A percentile compares a stretch with the other conserved stretches of the same genome.
These are phyloP conservation scores for Pseudomonodictys pantanalensis DNA, from an alignment of 495 filamentous ascomycete genomes.

Conservation along the genomic window DNA sequence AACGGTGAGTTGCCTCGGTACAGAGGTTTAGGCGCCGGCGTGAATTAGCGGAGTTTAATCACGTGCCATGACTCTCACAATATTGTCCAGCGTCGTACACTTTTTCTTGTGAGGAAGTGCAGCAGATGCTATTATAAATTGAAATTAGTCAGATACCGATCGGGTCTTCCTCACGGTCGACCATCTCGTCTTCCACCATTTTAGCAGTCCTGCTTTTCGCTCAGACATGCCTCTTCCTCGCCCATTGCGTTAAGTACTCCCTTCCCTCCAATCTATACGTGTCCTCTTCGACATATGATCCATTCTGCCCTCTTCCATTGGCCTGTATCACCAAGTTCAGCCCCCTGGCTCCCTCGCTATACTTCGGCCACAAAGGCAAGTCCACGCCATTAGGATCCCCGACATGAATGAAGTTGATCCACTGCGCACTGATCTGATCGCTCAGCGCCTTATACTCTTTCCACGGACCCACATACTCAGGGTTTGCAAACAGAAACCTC, in stretches of 20 bases:
- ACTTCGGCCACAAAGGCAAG: slow-evolving; percentile 30
- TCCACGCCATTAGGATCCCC: slow-evolving; percentile 28
- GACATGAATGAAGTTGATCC: slow-evolving; percentile 31
- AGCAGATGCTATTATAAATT: too few species aligned
- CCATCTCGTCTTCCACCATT: too few species aligned
- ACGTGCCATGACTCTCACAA: too few species aligned
- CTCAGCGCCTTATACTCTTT: slow-evolving; percentile 27
- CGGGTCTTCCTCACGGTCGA: too few species aligned
- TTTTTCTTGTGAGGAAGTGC: too few species aligned
- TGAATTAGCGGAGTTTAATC: too few species aligned
- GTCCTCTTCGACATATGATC: slow-evolving; percentile 33
- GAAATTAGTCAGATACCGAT: too few species aligned
- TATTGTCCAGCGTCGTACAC: too few species aligned
- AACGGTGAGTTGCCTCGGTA: too few species aligned
- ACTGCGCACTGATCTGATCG: slow-evolving; percentile 31
- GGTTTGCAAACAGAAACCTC: slow-evolving; percentile 31
- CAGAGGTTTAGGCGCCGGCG: too few species aligned
- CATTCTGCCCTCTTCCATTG: slow-evolving; percentile 20
- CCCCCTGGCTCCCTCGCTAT: slow-evolving; percentile 25
- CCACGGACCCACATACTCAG: slow-evolving; percentile 32
- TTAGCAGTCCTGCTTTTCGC: not conserved
- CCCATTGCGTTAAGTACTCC: slow-evolving; percentile 35
- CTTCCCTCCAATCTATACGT: slow-evolving; percentile 34
- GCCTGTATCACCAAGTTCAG: slow-evolving; percentile 36
- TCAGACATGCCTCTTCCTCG: slow-evolving; percentile 33